Evolutionary conservation across 495 filamentous ascomycete species (phyloP).

Genomic region (Thermochaetoides thermophila): DNA sequence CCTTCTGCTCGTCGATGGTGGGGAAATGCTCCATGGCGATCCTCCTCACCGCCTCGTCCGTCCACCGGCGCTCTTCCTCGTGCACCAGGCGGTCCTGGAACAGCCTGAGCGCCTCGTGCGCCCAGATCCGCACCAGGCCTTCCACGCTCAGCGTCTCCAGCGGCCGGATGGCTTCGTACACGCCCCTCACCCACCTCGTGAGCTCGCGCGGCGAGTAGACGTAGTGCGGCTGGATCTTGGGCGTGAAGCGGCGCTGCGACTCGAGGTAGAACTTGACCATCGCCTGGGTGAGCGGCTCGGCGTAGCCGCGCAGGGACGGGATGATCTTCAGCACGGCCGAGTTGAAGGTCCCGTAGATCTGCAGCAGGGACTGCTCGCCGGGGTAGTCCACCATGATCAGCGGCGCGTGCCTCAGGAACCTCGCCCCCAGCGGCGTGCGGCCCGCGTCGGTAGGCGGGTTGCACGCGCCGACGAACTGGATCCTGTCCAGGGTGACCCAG

Average conservation of each 20-base stretch:
- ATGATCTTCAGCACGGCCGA: slow-evolving; percentile 92
- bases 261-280: slow-evolving; percentile 96
- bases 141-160: slow-evolving; percentile 77
- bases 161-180: slow-evolving; percentile 92
- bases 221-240: slow-evolving; percentile 94
- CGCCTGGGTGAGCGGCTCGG: slow-evolving; percentile 84
- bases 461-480: slow-evolving; percentile 97
- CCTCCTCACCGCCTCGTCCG: slow-evolving; percentile 63
- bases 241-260: slow-evolving; percentile 84
- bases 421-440: slow-evolving; percentile 79
- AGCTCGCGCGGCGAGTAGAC: slow-evolving; percentile 98
- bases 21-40: slow-evolving; percentile 90
- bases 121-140: slow-evolving; percentile 93
- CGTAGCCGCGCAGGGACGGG: slow-evolving; percentile 84
- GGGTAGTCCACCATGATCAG: slow-evolving; percentile 99
- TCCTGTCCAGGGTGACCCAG: slow-evolving; percentile 93
- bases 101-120: slow-evolving; percentile 85
- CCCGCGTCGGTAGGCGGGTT: slow-evolving; percentile 98
- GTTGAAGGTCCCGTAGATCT: slow-evolving; percentile 99
- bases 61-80: slow-evolving; percentile 94
- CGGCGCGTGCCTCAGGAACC: slow-evolving; percentile 89
- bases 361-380: slow-evolving; percentile 78
- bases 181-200: slow-evolving; percentile 88
- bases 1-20: slow-evolving; percentile 71
- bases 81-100: slow-evolving; percentile 93